phyloP scores from a whole-genome alignment of 108 stramenopile species.

The Nitzschia sp. region DNA sequence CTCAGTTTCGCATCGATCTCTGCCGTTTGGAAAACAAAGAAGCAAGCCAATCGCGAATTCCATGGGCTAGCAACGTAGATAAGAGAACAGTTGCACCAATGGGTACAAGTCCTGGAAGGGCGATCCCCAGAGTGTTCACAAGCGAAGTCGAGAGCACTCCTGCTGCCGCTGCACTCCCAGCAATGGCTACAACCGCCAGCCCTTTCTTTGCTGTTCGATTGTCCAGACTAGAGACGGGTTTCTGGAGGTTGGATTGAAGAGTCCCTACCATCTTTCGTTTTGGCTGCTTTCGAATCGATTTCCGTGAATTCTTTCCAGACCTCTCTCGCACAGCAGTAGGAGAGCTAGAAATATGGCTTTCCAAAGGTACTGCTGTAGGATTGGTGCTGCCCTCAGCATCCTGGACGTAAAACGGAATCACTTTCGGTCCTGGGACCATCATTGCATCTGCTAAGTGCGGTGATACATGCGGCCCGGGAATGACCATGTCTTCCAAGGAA shows the following conservation, averaged over 20 bases:
- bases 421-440: not conserved
- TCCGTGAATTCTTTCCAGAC: not conserved
- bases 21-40: not conserved
- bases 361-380: not conserved
- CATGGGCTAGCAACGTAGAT: conserved; percentile 3
- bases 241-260: not conserved
- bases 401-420: not conserved
- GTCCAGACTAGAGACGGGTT: not conserved
- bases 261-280: not conserved
- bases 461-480: not conserved
- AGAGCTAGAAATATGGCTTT: too few relatives aligned
- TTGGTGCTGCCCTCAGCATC: not conserved
- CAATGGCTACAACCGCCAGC: not conserved
- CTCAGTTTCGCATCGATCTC: not conserved
- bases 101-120: not conserved
- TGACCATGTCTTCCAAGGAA: not conserved
- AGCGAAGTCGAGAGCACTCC: not conserved
- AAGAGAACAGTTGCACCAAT: conserved; percentile 9
- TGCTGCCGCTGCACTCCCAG: not conserved
- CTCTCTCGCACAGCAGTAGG: not conserved
- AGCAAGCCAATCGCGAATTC: not conserved
- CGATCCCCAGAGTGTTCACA: not conserved
- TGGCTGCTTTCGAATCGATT: not conserved
- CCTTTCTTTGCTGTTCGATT: not conserved
- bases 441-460: not conserved